Evolutionary conservation across 805 yeast species (phyloP).

Genomic region (Barnettozyma populi): DNA sequence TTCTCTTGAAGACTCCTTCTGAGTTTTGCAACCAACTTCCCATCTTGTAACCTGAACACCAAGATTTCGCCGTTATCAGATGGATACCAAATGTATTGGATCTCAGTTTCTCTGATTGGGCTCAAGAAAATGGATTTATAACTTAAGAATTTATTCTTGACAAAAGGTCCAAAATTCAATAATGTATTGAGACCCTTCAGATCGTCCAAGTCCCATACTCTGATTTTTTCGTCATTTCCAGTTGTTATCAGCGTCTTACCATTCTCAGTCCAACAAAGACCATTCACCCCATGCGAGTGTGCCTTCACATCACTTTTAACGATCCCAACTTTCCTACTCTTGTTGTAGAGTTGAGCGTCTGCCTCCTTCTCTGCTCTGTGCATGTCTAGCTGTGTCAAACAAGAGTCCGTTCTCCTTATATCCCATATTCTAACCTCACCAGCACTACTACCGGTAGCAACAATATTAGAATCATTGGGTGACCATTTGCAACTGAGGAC

Average conservation of each 20-base stretch:
- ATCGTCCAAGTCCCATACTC: conserved; percentile 69
- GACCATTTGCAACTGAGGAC: conserved; percentile 70
- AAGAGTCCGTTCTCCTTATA: conserved; percentile 59
- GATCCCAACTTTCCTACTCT: conserved; percentile 19
- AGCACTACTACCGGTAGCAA: conserved; percentile 77
- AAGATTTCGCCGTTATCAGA: conserved; percentile 71
- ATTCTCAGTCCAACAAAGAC: conserved; percentile 63
- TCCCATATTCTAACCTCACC: conserved; percentile 88
- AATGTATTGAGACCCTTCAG: conserved; percentile 49
- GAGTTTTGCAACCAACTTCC: conserved; percentile 56
- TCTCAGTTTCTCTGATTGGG: conserved; percentile 43
- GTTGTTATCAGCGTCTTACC: conserved; percentile 61
- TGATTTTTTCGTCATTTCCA: conserved; percentile 75
- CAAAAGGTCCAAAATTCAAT: conserved; percentile 72
- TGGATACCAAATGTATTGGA: conserved; percentile 61
- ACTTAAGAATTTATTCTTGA: conserved; percentile 50
- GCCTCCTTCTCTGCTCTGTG: conserved; percentile 33
- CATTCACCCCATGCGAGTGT: conserved; percentile 76
- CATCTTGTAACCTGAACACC: conserved; percentile 53
- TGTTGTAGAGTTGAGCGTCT: conserved; percentile 15
- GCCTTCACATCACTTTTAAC: conserved; percentile 40
- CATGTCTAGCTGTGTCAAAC: conserved; percentile 60
- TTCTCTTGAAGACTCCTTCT: conserved; percentile 37
- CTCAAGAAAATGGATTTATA: conserved; percentile 27
- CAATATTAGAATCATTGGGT: conserved; percentile 51